Conservation (phyloP, 2,329 filamentous ascomycete genomes). For the Fusarium agapanthi region DNA sequence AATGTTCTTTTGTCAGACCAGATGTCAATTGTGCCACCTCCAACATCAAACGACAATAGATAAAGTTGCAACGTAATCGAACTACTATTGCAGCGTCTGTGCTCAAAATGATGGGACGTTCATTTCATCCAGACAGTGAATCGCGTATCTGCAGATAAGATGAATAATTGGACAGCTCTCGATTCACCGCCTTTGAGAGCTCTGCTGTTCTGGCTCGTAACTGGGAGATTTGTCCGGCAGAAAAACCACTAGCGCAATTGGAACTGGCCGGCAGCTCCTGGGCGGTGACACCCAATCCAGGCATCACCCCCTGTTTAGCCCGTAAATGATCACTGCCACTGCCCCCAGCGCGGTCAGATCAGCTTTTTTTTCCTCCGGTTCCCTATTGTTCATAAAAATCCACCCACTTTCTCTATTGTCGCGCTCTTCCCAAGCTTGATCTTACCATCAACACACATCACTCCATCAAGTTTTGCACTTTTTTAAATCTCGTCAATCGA, state of each 20-base stretch:
- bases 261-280: slow-evolving; percentile 5
- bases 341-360: slow-evolving; percentile 32
- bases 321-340: slow-evolving; percentile 31
- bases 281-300: slow-evolving; percentile 22
- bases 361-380: neutral
- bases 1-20: neutral
- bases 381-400: slow-evolving; percentile 12
- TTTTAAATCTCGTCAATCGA: neutral
- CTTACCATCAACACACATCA: slow-evolving; percentile 26
- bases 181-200: slow-evolving; percentile 24
- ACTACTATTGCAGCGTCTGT: neutral
- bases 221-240: neutral
- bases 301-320: slow-evolving; percentile 24
- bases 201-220: neutral
- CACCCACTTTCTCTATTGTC: slow-evolving; percentile 7
- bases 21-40: neutral
- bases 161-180: neutral
- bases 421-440: slow-evolving; percentile 12
- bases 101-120: slow-evolving; percentile 2
- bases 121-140: neutral
- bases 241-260: neutral
- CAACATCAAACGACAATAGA: neutral
- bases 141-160: slow-evolving; percentile 12
- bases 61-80: neutral
- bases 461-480: neutral